Conservation (phyloP, 345 rosid genomes). For the Leavenworthia alabamica region DNA sequence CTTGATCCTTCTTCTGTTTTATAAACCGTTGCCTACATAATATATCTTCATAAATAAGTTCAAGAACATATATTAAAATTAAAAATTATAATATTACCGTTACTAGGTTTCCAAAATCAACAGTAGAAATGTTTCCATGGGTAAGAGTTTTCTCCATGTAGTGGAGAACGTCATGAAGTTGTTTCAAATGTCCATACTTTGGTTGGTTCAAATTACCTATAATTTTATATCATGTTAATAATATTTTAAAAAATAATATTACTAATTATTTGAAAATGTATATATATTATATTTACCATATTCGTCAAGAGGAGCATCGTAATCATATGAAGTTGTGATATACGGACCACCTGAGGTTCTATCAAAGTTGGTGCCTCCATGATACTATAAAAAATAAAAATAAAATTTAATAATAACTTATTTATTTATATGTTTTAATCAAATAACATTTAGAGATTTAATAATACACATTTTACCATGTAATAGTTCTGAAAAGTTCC, state of each 20-base stretch:
- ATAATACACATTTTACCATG: constrained; percentile 36
- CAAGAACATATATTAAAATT: background rate
- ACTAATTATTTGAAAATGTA: background rate
- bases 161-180: constrained; percentile 49
- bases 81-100: constrained; percentile 17
- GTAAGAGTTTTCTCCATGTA: constrained; percentile 51
- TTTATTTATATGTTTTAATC: background rate
- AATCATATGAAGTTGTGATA: constrained; percentile 52
- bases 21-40: constrained; percentile 41
- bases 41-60: background rate
- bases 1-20: constrained; percentile 36
- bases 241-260: no score
- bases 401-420: no score
- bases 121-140: constrained; percentile 34
- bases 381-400: constrained; percentile 37
- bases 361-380: constrained; percentile 68
- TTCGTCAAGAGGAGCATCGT: constrained; percentile 58
- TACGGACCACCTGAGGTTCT: constrained; percentile 62
- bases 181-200: constrained; percentile 66
- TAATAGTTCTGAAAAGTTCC: constrained; percentile 58
- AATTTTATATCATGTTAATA: background rate
- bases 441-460: background rate
- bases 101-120: constrained; percentile 36
- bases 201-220: constrained; percentile 68
- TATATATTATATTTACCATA: constrained; percentile 30